phyloP scores from a whole-genome alignment of 2,329 filamentous ascomycete species.

The Fusarium concolor region DNA sequence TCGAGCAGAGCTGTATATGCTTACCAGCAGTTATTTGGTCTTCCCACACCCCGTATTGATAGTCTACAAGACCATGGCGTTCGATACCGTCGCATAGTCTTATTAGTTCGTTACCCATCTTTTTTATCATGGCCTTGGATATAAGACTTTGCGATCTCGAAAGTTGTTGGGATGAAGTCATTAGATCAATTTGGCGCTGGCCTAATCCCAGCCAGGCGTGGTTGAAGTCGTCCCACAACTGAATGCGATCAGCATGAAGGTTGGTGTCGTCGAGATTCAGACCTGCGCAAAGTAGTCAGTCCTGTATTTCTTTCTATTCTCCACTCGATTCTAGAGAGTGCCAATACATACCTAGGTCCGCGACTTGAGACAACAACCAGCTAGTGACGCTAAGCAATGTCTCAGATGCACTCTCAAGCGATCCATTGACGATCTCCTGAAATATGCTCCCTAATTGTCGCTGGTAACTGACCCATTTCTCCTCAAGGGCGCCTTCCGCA shows the following conservation, averaged over 20 bases:
- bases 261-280: slow-evolving; percentile 85
- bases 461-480: slow-evolving; percentile 76
- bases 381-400: slow-evolving; percentile 64
- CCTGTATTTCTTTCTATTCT: background rate
- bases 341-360: slow-evolving; percentile 63
- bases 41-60: slow-evolving; percentile 96
- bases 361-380: slow-evolving; percentile 67
- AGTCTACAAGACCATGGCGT: slow-evolving; percentile 93
- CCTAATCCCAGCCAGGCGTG: slow-evolving; percentile 87
- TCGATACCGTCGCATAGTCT: slow-evolving; percentile 88
- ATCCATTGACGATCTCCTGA: slow-evolving; percentile 71
- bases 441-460: slow-evolving; percentile 75
- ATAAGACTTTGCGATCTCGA: slow-evolving; percentile 73
- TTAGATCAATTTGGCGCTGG: slow-evolving; percentile 84
- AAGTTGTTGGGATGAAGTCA: slow-evolving; percentile 68
- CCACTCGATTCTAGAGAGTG: background rate
- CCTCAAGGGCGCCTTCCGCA: slow-evolving; percentile 68
- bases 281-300: slow-evolving; percentile 63
- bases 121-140: slow-evolving; percentile 74
- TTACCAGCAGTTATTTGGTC: slow-evolving; percentile 89
- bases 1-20: slow-evolving; percentile 7
- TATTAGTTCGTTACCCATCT: slow-evolving; percentile 85
- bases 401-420: slow-evolving; percentile 63
- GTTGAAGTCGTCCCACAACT: slow-evolving; percentile 95
- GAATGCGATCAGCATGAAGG: slow-evolving; percentile 79